Evolutionary conservation across 2,329 filamentous ascomycete species (phyloP).

Genomic region (Botrytis tulipae): DNA sequence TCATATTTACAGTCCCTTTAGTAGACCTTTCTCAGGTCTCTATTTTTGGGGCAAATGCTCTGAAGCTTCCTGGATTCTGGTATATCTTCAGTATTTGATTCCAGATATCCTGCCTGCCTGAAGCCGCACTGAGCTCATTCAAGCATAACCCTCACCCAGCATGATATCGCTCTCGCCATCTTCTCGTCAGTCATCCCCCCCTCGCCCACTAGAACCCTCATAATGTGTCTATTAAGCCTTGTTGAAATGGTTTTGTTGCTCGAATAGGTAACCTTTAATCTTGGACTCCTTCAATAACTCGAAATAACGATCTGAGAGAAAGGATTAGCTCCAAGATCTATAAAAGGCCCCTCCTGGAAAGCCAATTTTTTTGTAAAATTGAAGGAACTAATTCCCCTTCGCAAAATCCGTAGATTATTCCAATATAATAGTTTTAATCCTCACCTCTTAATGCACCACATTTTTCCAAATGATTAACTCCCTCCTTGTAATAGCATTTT

Average conservation of each 20-base stretch:
- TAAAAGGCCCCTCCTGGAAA: not conserved
- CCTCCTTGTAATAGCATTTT: constrained; percentile 82
- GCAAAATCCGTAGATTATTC: not conserved
- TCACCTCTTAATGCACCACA: constrained; percentile 78
- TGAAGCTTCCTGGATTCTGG: not conserved
- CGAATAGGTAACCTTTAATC: constrained; percentile 74
- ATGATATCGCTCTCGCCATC: not conserved
- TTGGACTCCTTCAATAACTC: constrained; percentile 73
- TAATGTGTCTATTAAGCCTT: constrained; percentile 40
- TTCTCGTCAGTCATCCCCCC: not conserved
- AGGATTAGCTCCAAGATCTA: constrained; percentile 6
- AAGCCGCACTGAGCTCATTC: not conserved
- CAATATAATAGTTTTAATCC: constrained; percentile 34
- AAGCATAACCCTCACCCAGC: not conserved
- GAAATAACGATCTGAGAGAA: constrained; percentile 67
- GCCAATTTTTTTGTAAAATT: not conserved
- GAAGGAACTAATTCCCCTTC: not conserved
- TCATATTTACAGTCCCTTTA: constrained; percentile 20
- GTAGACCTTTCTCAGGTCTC: not conserved
- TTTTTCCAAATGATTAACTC: constrained; percentile 86
- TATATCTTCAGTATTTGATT: not conserved
- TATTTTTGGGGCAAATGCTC: not conserved
- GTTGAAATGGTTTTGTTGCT: constrained; percentile 73
- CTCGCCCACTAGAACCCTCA: not conserved
- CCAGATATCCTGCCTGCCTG: not conserved